Evolutionary conservation across 139 green algal species (phyloP), one percentile per base, ranked within the genome.

Genomic region (Dunaliella primolecta): DNA sequence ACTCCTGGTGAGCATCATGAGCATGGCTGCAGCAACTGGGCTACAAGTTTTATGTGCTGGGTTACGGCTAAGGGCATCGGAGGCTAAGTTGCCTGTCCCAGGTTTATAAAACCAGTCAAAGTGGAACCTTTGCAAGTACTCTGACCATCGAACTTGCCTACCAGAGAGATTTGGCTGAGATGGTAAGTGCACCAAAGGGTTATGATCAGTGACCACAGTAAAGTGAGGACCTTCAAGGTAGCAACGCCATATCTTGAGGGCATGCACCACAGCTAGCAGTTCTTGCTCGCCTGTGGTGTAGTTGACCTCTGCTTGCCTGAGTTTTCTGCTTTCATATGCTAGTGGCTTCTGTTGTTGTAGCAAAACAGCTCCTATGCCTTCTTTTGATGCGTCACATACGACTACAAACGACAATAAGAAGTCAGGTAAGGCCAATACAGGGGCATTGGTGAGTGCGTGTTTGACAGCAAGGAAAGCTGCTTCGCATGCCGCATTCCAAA

Each of bases 211-310:
- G n/a, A n/a, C n/a, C n/a, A n/a, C n/a, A n/a, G n/a, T n/a, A n/a
- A n/a, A n/a, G n/a, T n/a, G n/a, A n/a, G n/a, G n/a, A n/a, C 75
- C 75, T 38, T 86, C 74, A 31, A 86, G n/a, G 34, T 86, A 82
- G 7, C 75, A 86, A 2, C 83, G 83, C 74, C 35, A 82, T 2
- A 81, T 29, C 38, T 70, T 81, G 23, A 85, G 72, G 7, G 46
- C 46, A 15, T 64, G 46, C 7, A 64, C 46, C 15, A 64, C 46
- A 64, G 46, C 46, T 7, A 64, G 46, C 46, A 64, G 15, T 25
- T 64, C 46, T 15, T 64, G 46, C 15, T 64, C 46, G 15, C 46
- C 46, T 25, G 7, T 64, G 46, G 46, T 64, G 46, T 64, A 64
- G 46, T 64, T 64, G 7, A 7, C 15, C 15, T 64, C 46, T 64